phyloP scores from a whole-genome alignment of 495 filamentous ascomycete genomes.

The Penicillium atrosanguineum region DNA sequence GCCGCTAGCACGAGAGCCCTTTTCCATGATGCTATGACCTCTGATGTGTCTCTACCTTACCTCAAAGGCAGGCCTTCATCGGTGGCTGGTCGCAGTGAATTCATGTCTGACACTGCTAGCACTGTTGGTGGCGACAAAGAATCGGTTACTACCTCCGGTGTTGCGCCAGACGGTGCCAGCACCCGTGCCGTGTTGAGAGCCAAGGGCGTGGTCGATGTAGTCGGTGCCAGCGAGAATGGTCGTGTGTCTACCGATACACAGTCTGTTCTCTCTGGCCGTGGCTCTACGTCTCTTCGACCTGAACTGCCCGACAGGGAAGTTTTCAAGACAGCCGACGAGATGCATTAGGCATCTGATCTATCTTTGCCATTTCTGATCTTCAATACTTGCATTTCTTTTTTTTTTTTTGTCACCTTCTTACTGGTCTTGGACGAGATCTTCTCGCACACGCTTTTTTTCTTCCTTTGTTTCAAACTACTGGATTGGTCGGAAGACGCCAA shows the following conservation, averaged over 20 bases:
- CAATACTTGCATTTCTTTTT: conserved; percentile 2
- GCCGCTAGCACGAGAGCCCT: conserved; percentile 38
- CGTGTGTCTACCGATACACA: conserved; percentile 29
- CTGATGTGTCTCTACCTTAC: conserved; percentile 22
- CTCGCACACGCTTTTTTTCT: background rate
- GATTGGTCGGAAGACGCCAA: background rate
- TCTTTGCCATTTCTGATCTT: background rate
- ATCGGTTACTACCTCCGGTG: conserved; percentile 19
- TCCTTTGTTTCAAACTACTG: background rate
- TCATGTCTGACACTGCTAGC: conserved; percentile 31
- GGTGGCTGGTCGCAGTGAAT: conserved; percentile 31
- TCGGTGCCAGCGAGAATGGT: conserved; percentile 18
- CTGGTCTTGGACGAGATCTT: background rate
- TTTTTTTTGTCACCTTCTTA: background rate
- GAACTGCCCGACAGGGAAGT: conserved; percentile 32
- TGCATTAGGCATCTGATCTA: background rate
- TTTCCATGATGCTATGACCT: conserved; percentile 30
- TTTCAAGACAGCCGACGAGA: conserved; percentile 27
- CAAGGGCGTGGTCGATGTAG: conserved; percentile 24
- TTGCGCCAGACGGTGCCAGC: conserved; percentile 32
- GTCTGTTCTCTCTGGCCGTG: conserved; percentile 14
- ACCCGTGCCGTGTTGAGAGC: conserved; percentile 37
- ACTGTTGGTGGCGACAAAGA: conserved; percentile 33
- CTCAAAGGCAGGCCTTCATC: conserved; percentile 25
- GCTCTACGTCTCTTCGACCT: conserved; percentile 21